phyloP scores from a whole-genome alignment of 2,329 filamentous ascomycete genomes.

The Pseudogymnoascus sp. region DNA sequence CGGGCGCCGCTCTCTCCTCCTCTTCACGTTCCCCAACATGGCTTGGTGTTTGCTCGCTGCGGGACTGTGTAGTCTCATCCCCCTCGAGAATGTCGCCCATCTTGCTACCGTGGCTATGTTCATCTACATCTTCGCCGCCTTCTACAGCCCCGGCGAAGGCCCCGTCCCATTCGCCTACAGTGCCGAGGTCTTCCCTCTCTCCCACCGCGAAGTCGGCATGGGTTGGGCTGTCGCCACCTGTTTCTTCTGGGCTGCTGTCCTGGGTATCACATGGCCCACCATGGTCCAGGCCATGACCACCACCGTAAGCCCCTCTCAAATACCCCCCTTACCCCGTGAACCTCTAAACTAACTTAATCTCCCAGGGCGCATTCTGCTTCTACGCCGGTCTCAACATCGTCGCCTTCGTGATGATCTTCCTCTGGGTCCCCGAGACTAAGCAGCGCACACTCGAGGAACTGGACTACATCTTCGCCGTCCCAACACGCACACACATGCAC shows the following conservation, averaged over 20 bases:
- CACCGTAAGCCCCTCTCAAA: conserved; percentile 12
- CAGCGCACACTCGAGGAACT: conserved; percentile 28
- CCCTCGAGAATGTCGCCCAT: conserved; percentile 31
- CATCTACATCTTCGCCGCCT: conserved; percentile 53
- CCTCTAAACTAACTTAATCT: neutral
- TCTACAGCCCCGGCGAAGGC: conserved; percentile 60
- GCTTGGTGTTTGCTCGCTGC: conserved; percentile 55
- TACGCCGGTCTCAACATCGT: conserved; percentile 48
- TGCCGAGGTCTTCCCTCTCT: conserved; percentile 63
- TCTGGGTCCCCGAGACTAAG: conserved; percentile 50
- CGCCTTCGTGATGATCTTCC: conserved; percentile 48
- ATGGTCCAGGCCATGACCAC: conserved; percentile 35
- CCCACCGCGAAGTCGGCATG: conserved; percentile 67
- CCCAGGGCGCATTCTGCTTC: conserved; percentile 40
- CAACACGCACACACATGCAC: conserved; percentile 20
- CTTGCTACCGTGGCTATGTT: conserved; percentile 50
- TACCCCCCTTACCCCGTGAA: neutral
- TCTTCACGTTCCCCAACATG: conserved; percentile 61
- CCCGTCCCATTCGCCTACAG: conserved; percentile 63
- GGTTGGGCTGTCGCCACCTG: conserved; percentile 61
- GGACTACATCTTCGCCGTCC: conserved; percentile 39
- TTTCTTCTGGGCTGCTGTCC: conserved; percentile 49
- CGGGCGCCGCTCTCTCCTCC: conserved; percentile 50
- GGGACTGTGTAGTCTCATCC: conserved; percentile 49
- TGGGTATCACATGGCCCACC: conserved; percentile 42